These are phyloP conservation scores for Ophiocordyceps polyrhachis-furcata DNA, from an alignment of 2,329 filamentous ascomycete species.

Conservation along the genomic window DNA sequence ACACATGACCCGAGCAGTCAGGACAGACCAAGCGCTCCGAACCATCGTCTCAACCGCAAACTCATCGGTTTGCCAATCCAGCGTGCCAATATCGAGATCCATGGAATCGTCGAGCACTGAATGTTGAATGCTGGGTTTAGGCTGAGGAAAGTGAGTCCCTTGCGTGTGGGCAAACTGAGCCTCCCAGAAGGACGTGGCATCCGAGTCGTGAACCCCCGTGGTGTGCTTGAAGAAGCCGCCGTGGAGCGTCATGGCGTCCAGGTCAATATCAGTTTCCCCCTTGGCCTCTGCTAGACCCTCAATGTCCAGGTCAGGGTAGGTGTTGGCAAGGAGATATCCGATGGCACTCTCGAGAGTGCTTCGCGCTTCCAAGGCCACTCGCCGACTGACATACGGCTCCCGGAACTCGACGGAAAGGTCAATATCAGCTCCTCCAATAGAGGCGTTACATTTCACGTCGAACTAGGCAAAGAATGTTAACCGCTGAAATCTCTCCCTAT, in stretches of 20 bases:
- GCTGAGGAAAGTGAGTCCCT: constrained; percentile 2
- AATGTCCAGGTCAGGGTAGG: neutral
- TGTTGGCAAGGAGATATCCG: constrained; percentile 1
- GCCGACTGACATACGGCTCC: constrained; percentile 1
- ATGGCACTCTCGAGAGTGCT: constrained; percentile 1
- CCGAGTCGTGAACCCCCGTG: neutral
- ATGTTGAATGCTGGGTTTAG: neutral
- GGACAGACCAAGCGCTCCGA: constrained; percentile 10
- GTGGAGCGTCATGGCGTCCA: neutral
- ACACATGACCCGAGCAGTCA: constrained; percentile 16
- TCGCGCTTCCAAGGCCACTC: neutral
- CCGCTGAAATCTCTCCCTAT: neutral
- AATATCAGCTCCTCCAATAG: neutral
- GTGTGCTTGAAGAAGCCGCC: constrained; percentile 3
- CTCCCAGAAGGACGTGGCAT: constrained; percentile 1
- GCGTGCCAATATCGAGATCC: neutral
- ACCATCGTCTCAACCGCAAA: constrained; percentile 1
- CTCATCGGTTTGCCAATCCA: neutral
- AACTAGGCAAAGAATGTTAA: neutral
- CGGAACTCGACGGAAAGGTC: constrained; percentile 3
- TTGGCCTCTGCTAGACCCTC: neutral
- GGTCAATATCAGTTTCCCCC: neutral
- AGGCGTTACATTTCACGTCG: constrained; percentile 2
- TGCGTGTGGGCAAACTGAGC: constrained; percentile 1
- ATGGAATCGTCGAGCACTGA: neutral